phyloP scores from a whole-genome alignment of 805 yeast genomes.

The Candida yuanshanica region DNA sequence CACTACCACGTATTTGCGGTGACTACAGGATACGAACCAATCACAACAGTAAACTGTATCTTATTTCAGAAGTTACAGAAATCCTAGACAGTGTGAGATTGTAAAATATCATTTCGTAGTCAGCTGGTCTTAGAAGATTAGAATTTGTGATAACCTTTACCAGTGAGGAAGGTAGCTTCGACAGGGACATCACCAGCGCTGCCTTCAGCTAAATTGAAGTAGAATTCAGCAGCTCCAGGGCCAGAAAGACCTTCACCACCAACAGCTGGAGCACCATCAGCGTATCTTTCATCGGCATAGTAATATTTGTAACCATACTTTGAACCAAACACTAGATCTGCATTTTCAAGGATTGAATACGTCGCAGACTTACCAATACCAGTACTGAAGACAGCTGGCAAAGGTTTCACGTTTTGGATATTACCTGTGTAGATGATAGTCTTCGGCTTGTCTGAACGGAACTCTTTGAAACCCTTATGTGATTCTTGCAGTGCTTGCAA shows the following conservation, averaged over 20 bases:
- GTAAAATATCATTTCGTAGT: too few relatives aligned
- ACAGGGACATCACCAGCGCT: conserved; percentile 1
- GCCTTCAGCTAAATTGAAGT: conserved; percentile 4
- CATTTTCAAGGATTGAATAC: not conserved
- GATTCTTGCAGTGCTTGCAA: conserved; percentile 1
- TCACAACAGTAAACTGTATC: too few relatives aligned
- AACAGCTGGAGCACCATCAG: not conserved
- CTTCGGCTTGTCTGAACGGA: conserved; percentile 1
- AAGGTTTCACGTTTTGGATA: conserved; percentile 1
- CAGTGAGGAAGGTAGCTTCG: conserved; percentile 4
- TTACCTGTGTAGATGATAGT: conserved; percentile 6
- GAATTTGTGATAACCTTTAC: conserved; percentile 3
- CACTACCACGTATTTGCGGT: too few relatives aligned
- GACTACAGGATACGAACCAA: too few relatives aligned
- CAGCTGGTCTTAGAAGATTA: not conserved
- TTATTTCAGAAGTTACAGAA: not conserved
- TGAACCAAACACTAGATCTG: conserved; percentile 1
- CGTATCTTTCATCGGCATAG: conserved; percentile 5
- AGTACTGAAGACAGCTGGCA: not conserved
- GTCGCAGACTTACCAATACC: conserved; percentile 5
- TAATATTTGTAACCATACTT: conserved; percentile 2
- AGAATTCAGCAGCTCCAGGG: conserved; percentile 4
- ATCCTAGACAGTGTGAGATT: too few relatives aligned
- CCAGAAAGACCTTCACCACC: not conserved
- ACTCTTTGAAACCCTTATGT: not conserved